Evolutionary conservation across 1,139 yeast genomes (phyloP).

Genomic region (Pichia sp.): DNA sequence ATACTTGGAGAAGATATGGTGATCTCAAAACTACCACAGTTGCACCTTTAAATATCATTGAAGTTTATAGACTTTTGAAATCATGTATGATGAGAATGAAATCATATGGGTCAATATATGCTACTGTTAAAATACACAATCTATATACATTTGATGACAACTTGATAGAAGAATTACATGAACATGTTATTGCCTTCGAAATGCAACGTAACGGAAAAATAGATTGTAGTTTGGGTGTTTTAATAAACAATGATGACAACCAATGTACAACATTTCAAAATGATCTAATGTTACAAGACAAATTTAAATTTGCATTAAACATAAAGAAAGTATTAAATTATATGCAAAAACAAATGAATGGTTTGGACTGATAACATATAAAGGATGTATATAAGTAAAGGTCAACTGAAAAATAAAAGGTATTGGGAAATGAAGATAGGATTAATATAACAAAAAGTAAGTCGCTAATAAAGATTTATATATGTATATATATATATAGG

Average conservation of each 20-base stretch:
- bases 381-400: not conserved
- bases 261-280: not conserved
- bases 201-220: not conserved
- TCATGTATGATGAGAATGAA: not conserved
- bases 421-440: not conserved
- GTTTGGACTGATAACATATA: not conserved
- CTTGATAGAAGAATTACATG: not conserved
- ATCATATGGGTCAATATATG: not conserved
- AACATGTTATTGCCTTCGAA: not conserved
- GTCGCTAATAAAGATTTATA: not conserved
- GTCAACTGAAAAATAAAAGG: not conserved
- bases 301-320: conserved; percentile 6
- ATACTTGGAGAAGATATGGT: not conserved
- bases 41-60: not conserved
- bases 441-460: no score
- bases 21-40: not conserved
- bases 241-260: not conserved
- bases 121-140: not conserved
- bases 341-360: not conserved
- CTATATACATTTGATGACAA: not conserved
- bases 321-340: conserved; percentile 10
- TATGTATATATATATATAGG: not conserved
- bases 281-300: not conserved
- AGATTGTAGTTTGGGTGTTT: not conserved
- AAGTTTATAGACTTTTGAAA: not conserved